These are phyloP conservation scores for Albifimbria verrucaria DNA, from an alignment of 2,329 filamentous ascomycete species.

Conservation along the genomic window DNA sequence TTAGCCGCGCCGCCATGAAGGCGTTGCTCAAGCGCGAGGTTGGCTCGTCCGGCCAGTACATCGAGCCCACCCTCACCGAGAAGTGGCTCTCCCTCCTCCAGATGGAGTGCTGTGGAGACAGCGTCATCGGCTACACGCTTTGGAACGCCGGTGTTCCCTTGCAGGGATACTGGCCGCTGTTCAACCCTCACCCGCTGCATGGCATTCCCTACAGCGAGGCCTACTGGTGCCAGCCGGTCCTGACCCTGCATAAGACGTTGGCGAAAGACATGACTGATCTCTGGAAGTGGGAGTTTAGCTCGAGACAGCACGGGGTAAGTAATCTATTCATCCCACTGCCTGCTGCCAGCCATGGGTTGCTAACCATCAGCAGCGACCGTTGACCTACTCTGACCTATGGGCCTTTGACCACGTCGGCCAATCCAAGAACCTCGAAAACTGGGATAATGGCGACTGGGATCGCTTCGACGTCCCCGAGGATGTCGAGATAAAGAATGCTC, in stretches of 20 bases:
- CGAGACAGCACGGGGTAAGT: slow-evolving; percentile 28
- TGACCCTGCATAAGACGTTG: slow-evolving; percentile 46
- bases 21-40: slow-evolving; percentile 31
- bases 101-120: slow-evolving; percentile 51
- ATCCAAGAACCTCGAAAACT: slow-evolving; percentile 17
- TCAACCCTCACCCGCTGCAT: slow-evolving; percentile 48
- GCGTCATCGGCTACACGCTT: slow-evolving; percentile 45
- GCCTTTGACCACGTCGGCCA: slow-evolving; percentile 31
- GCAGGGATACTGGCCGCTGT: slow-evolving; percentile 46
- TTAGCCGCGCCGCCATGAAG: slow-evolving; percentile 42
- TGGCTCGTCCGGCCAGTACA: slow-evolving; percentile 30
- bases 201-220: slow-evolving; percentile 41
- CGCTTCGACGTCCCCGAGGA: slow-evolving; percentile 20
- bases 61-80: slow-evolving; percentile 33
- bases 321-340: too few species aligned
- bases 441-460: slow-evolving; percentile 31
- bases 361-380: slow-evolving; percentile 25
- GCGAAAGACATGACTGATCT: slow-evolving; percentile 45
- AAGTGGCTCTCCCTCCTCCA: slow-evolving; percentile 38
- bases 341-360: too few species aligned
- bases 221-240: slow-evolving; percentile 49
- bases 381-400: slow-evolving; percentile 35
- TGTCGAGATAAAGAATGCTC: slow-evolving; percentile 20
- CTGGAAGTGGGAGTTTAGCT: slow-evolving; percentile 41
- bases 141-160: slow-evolving; percentile 40